Percentiles rank a stretch among this genome's conserved stretches.
Conservation (phyloP, 1,139 yeast genomes). For the Meyerozyma guilliermondii region DNA sequence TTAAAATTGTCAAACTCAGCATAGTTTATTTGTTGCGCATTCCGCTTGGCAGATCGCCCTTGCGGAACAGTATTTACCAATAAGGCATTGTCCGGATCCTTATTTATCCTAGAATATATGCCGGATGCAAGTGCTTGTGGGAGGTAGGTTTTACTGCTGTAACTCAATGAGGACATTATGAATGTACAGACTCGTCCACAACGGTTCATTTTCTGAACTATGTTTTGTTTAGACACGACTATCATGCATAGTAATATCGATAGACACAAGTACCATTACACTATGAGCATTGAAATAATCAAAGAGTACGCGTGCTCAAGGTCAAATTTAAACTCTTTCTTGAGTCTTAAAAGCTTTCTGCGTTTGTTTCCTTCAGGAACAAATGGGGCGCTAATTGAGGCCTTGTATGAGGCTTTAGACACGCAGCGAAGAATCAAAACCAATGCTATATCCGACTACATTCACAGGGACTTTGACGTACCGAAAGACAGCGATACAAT, state of each 20-base stretch:
- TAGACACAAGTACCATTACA: neutral
- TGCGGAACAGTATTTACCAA: constrained; percentile 66
- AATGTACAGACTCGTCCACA: neutral
- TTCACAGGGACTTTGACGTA: neutral
- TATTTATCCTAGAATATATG: constrained; percentile 57
- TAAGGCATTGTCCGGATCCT: constrained; percentile 56
- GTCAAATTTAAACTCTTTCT: neutral
- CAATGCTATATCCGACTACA: neutral
- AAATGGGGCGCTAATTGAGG: neutral
- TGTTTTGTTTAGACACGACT: neutral
- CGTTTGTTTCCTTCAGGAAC: neutral
- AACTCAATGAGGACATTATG: neutral
- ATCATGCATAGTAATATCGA: neutral
- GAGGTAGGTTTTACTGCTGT: constrained; percentile 21
- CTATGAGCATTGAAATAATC: neutral
- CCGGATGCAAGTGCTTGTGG: constrained; percentile 80
- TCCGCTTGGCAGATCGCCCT: constrained; percentile 72
- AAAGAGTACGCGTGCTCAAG: neutral
- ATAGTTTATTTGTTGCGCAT: constrained; percentile 70
- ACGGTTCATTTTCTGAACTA: neutral
- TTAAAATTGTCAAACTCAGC: constrained; percentile 62
- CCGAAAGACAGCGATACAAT: neutral
- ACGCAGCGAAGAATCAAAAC: neutral
- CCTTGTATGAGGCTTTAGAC: neutral
- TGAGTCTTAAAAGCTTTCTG: neutral